Conservation (phyloP, 768 basidiomycete species). For the Chiua virens region DNA sequence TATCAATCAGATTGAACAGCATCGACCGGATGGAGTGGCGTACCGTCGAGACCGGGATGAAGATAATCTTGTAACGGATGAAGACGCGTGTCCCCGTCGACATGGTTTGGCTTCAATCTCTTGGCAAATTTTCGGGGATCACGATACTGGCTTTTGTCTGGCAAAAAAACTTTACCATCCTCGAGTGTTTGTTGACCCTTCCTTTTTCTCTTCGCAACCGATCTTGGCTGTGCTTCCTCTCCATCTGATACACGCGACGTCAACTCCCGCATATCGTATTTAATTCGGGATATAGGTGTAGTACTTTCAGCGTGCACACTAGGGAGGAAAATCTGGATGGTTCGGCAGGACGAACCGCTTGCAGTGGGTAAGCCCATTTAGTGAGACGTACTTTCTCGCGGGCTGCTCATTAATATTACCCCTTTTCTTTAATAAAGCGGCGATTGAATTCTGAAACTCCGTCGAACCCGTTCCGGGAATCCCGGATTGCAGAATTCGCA, state of each 20-base stretch:
- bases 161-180: no score
- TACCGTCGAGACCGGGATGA: conserved; percentile 56
- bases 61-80: conserved; percentile 53
- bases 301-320: neutral
- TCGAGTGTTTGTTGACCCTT: neutral
- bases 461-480: no score
- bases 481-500: no score
- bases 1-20: no score
- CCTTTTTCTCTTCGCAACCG: neutral
- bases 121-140: conserved; percentile 9
- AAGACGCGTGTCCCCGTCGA: conserved; percentile 54
- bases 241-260: neutral
- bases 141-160: neutral
- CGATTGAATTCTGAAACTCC: no score
- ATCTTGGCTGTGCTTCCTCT: neutral
- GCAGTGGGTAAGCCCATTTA: neutral
- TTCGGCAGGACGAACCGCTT: neutral
- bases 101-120: conserved; percentile 44
- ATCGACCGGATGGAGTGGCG: no score
- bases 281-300: neutral
- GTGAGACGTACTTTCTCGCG: no score
- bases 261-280: neutral
- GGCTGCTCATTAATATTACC: no score
- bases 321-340: conserved; percentile 10
- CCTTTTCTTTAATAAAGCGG: no score